Base-by-base conservation (phyloP, 2,329 filamentous ascomycete genomes). In the Hypocreales sp. region DNA sequence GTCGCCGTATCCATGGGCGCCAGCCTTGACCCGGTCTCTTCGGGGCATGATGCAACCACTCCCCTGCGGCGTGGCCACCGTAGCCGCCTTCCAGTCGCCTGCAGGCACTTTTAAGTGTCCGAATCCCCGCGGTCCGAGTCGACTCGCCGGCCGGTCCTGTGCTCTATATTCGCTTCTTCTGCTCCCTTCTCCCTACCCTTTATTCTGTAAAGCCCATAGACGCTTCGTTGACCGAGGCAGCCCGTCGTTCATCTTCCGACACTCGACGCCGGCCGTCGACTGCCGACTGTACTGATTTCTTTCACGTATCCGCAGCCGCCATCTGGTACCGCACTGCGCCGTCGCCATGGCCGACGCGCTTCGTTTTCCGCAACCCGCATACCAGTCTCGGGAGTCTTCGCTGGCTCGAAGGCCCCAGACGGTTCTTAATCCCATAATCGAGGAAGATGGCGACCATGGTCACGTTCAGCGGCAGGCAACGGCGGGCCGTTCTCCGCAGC, bases 401-500 rank as follows among this genome's bases (percentile, higher is more conserved):
- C 67, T 56, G 62, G 67, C 47, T 49, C 66, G 65, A 57, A 62
- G 61, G 52, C 53, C 51, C 35, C 56, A 51, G 44, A 55, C 51
- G 50, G 50, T 45, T 36, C 67, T 73, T 71, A 72, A 72, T 70
- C 67, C 68, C 36, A 72, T 73, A 69, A 67, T 72, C 42, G 68
- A 73, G 45, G 67, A 68, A 45, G 56, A 61, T 36, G 48, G 50
- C 32, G 60, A 63, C 28, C 51, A 56, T 37, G 42, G 44, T 16
- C 42, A 44, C 25, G 33, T 25, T 26, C 41, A 39, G 22, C 34
- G 35, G 28, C 27, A 25, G 31, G 27, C 31, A 37, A 27, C 42
- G 41, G 26, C 45, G 46, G 18, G 38, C 34, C 18, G 46, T 49
- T 28, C 32, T 40, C 22, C 60, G 22, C 52, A 58, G 33, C 52